Evolutionary conservation across 2,329 filamentous ascomycete genomes (phyloP).

Genomic region (Fusarium annulatum): DNA sequence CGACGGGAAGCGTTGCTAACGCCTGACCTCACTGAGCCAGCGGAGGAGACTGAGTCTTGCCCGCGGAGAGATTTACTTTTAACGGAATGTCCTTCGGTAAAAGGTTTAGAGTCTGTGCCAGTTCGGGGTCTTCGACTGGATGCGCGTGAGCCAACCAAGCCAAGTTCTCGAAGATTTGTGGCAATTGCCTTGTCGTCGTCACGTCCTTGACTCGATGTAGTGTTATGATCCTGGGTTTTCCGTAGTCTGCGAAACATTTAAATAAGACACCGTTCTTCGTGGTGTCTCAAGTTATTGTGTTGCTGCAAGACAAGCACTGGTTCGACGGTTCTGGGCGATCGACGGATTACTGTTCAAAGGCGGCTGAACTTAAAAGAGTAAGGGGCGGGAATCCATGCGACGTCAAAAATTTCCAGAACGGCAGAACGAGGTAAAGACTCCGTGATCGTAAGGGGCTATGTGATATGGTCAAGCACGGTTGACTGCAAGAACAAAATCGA

Average conservation of each 20-base stretch:
- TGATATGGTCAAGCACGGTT: slow-evolving; percentile 22
- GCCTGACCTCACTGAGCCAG: slow-evolving; percentile 49
- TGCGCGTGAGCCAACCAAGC: slow-evolving; percentile 43
- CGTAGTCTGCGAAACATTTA: slow-evolving; percentile 55
- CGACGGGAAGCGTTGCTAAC: slow-evolving; percentile 49
- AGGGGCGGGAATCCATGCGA: slow-evolving; percentile 33
- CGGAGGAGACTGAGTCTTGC: slow-evolving; percentile 49
- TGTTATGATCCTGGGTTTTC: slow-evolving; percentile 46
- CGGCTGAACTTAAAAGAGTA: slow-evolving; percentile 32
- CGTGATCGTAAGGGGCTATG: slow-evolving; percentile 13
- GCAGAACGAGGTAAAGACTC: slow-evolving; percentile 7
- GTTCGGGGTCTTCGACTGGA: slow-evolving; percentile 43
- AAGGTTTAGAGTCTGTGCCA: slow-evolving; percentile 41
- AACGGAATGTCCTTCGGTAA: slow-evolving; percentile 46
- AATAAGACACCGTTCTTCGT: slow-evolving; percentile 34
- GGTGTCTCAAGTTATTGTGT: slow-evolving; percentile 14
- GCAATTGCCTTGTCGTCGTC: slow-evolving; percentile 41
- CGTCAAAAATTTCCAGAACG: slow-evolving; percentile 11
- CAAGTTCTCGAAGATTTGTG: slow-evolving; percentile 45
- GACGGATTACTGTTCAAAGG: slow-evolving; percentile 14
- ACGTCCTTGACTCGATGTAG: slow-evolving; percentile 29
- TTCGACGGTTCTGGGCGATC: background rate
- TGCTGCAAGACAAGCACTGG: slow-evolving; percentile 12
- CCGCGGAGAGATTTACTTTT: slow-evolving; percentile 43
- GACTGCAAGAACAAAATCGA: slow-evolving; percentile 16